These are phyloP conservation scores for Breviolum minutum DNA, from an alignment of 73 alveolate genomes.

Conservation along the genomic window DNA sequence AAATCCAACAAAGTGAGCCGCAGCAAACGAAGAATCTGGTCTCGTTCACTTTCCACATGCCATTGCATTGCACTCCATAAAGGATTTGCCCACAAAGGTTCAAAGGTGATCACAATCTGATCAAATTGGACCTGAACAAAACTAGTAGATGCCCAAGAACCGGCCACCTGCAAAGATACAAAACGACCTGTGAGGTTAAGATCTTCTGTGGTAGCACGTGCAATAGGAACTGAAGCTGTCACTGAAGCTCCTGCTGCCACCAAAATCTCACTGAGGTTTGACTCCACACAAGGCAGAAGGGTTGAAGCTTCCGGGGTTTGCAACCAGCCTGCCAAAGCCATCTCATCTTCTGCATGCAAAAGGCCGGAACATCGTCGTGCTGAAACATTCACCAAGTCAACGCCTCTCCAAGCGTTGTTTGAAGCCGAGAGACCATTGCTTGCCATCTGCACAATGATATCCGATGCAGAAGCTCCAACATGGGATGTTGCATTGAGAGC, in stretches of 20 bases:
- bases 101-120: neutral
- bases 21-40: neutral
- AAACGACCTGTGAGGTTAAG: neutral
- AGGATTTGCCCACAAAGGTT: neutral
- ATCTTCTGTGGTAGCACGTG: neutral
- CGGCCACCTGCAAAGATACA: neutral
- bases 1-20: too few species aligned
- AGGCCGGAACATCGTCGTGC: neutral
- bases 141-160: neutral
- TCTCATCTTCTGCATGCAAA: neutral
- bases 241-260: neutral
- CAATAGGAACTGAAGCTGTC: neutral
- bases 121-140: neutral
- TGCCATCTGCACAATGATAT: neutral
- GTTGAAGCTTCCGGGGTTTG: neutral
- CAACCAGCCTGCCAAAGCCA: neutral
- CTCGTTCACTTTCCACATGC: neutral
- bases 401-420: neutral
- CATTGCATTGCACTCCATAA: neutral
- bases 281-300: neutral
- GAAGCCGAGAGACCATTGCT: neutral
- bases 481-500: slow-evolving; percentile 3
- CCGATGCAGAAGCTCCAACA: neutral
- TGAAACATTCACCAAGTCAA: neutral
- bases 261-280: neutral